Conservation (phyloP, 2,329 filamentous ascomycete genomes). For the Verticillium nubilum region DNA sequence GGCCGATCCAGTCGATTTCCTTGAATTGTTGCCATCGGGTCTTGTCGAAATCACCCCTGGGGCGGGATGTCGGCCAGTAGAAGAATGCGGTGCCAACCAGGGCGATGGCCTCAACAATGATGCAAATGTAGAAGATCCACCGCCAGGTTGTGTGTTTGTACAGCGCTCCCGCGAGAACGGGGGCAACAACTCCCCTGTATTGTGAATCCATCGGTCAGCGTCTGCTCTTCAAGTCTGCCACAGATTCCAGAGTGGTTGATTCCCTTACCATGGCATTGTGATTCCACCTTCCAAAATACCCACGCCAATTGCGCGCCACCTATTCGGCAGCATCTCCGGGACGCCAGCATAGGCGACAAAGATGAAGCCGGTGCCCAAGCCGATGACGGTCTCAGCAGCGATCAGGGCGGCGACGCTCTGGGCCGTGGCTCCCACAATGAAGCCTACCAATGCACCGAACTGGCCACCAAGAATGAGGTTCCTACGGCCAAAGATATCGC, state of each 20-base stretch:
- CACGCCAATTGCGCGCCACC: constrained; percentile 18
- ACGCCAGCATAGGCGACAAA: constrained; percentile 27
- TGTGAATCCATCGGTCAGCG: not conserved
- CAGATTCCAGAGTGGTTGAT: not conserved
- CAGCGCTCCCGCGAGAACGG: constrained; percentile 20
- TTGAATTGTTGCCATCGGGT: constrained; percentile 21
- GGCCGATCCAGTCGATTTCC: constrained; percentile 22
- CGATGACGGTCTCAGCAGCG: constrained; percentile 22
- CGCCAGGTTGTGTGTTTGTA: constrained; percentile 21
- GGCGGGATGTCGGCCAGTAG: constrained; percentile 18
- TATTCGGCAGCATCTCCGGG: constrained; percentile 26
- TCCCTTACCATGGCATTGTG: constrained; percentile 7
- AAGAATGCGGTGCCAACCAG: constrained; percentile 18
- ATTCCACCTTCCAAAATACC: constrained; percentile 12
- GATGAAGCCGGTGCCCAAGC: constrained; percentile 24
- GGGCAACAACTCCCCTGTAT: constrained; percentile 18
- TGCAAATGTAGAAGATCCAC: constrained; percentile 20
- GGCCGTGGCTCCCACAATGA: constrained; percentile 19
- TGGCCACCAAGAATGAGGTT: constrained; percentile 9
- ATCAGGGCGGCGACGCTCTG: constrained; percentile 16
- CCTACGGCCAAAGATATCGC: constrained; percentile 9
- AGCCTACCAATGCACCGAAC: constrained; percentile 2
- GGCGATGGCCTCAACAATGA: constrained; percentile 18
- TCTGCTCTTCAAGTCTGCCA: too few species aligned
- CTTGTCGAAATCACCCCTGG: constrained; percentile 21